phyloP scores from a whole-genome alignment of 2,329 filamentous ascomycete genomes.

The Ophiostoma angusticollis region DNA sequence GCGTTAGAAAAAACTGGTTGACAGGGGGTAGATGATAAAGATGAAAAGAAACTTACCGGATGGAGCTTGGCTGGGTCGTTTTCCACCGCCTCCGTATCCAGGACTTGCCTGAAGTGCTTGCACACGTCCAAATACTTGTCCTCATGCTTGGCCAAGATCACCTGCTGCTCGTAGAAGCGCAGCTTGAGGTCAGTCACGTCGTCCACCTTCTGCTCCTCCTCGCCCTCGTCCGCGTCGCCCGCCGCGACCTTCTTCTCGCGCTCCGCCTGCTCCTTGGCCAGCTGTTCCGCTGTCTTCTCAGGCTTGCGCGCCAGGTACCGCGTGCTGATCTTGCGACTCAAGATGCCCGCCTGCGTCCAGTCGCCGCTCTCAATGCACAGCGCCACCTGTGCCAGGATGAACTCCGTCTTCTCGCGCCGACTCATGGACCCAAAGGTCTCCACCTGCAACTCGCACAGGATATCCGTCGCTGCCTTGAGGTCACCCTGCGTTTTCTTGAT shows the following conservation, averaged over 20 bases:
- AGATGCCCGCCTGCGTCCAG: conserved; percentile 89
- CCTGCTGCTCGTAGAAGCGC: conserved; percentile 93
- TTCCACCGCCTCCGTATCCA: conserved; percentile 92
- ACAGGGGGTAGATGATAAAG: conserved; percentile 12
- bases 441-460: conserved; percentile 92
- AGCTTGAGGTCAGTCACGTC: conserved; percentile 96
- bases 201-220: conserved; percentile 63
- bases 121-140: conserved; percentile 94
- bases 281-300: conserved; percentile 78
- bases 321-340: conserved; percentile 95
- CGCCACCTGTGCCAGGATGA: conserved; percentile 87
- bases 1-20: not conserved
- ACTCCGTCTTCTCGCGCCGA: conserved; percentile 93
- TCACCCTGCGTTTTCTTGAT: conserved; percentile 97
- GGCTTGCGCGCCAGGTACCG: conserved; percentile 80
- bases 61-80: conserved; percentile 75
- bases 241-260: conserved; percentile 73
- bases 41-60: conserved; percentile 45
- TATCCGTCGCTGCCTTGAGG: conserved; percentile 77
- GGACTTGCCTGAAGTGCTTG: conserved; percentile 94
- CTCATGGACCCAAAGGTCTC: conserved; percentile 99
- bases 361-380: conserved; percentile 92
- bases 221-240: conserved; percentile 66
- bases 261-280: conserved; percentile 83
- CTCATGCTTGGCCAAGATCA: conserved; percentile 88